Percentiles rank a stretch among this genome's conserved stretches.
Evolutionary conservation across 2,329 filamentous ascomycete genomes (phyloP).

Genomic region (Arachnopeziza araneosa): DNA sequence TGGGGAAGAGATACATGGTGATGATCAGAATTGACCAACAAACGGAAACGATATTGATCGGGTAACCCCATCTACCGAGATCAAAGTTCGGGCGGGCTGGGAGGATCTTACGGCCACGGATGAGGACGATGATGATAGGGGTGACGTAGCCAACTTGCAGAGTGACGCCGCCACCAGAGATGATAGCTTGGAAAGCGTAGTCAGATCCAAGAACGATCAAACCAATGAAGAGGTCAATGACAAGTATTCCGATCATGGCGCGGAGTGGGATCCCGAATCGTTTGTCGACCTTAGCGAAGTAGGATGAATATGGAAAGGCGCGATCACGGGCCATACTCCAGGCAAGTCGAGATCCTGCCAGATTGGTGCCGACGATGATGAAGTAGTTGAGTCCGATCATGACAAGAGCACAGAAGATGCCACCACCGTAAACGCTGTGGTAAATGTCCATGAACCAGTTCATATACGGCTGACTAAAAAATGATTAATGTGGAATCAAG

Average conservation of each 20-base stretch:
- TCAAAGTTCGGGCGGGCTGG: constrained; percentile 6
- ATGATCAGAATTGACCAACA: not conserved
- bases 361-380: constrained; percentile 12
- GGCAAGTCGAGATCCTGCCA: constrained; percentile 11
- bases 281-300: not conserved
- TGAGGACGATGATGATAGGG: constrained; percentile 4
- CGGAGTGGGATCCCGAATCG: not conserved
- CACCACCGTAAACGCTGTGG: constrained; percentile 9
- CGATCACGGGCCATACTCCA: constrained; percentile 14
- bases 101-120: constrained; percentile 1
- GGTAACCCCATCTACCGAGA: constrained; percentile 4
- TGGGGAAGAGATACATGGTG: not conserved
- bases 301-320: constrained; percentile 10
- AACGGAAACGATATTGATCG: constrained; percentile 3
- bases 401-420: constrained; percentile 12
- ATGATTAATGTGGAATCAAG: too few relatives aligned
- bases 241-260: constrained; percentile 7
- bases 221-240: constrained; percentile 8
- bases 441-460: constrained; percentile 15
- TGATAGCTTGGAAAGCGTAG: constrained; percentile 8
- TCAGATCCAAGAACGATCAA: constrained; percentile 8
- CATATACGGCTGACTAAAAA: constrained; percentile 5
- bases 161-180: constrained; percentile 4
- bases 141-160: constrained; percentile 3
- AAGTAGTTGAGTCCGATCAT: constrained; percentile 16